A percentile compares a stretch with the other conserved stretches of the same genome.
phyloP scores from a whole-genome alignment of 2,329 filamentous ascomycete species.

The Colletotrichum orbiculare region DNA sequence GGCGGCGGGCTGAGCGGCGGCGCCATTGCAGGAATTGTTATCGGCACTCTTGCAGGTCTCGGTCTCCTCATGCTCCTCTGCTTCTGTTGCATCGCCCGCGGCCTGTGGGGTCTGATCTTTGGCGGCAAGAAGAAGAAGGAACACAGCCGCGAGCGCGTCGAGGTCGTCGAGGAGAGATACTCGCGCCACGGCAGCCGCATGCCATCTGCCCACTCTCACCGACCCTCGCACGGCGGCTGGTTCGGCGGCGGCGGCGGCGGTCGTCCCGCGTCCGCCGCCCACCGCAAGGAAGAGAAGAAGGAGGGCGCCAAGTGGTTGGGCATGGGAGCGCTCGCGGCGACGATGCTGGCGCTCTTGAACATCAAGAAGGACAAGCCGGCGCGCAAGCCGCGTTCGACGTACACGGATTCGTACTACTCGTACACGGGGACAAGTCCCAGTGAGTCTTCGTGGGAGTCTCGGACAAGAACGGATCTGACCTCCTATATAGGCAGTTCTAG shows the following conservation, averaged over 20 bases:
- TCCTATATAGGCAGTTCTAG: conserved; percentile 56
- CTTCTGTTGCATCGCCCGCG: conserved; percentile 77
- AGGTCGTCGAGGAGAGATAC: conserved; percentile 73
- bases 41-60: conserved; percentile 76
- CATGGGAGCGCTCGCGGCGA: conserved; percentile 61
- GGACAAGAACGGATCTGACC: conserved; percentile 37
- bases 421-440: conserved; percentile 64
- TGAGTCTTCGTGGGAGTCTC: conserved; percentile 52
- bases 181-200: conserved; percentile 58
- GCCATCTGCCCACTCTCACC: conserved; percentile 55
- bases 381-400: conserved; percentile 54
- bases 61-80: conserved; percentile 75
- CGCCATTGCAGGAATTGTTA: conserved; percentile 84
- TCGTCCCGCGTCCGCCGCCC: conserved; percentile 51
- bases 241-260: conserved; percentile 53
- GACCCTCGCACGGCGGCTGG: conserved; percentile 68
- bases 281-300: conserved; percentile 61
- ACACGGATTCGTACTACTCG: conserved; percentile 65
- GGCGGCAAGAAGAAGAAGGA: conserved; percentile 65
- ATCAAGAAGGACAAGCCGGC: conserved; percentile 60
- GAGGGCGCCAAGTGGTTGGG: conserved; percentile 63
- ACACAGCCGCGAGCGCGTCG: conserved; percentile 63
- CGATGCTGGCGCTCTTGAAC: conserved; percentile 65
- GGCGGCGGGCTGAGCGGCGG: conserved; percentile 70
- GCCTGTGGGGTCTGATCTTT: conserved; percentile 72